Evolutionary conservation across 306 rosid species (phyloP).

Genomic region (Vachellia pachyceras): DNA sequence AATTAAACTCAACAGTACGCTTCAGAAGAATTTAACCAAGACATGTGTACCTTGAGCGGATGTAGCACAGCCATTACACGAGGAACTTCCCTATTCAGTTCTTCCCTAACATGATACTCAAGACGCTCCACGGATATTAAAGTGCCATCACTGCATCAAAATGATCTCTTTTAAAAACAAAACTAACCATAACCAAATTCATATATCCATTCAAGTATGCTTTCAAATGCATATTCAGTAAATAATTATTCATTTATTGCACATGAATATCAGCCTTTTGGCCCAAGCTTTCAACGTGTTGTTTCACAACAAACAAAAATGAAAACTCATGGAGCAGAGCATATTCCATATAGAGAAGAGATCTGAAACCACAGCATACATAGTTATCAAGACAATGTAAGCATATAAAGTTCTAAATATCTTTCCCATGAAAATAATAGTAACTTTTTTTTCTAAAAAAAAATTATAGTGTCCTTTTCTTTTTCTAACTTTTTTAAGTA

Average conservation of each 20-base stretch:
- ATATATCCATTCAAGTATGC: conserved; percentile 1
- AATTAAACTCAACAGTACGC: background rate
- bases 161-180: background rate
- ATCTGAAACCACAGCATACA: too few relatives aligned
- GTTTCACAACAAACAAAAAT: background rate
- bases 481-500: background rate
- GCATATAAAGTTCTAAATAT: background rate
- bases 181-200: background rate
- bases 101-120: conserved; percentile 94
- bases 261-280: background rate
- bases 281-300: conserved; percentile 17
- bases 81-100: conserved; percentile 75
- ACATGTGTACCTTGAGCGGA: conserved; percentile 78
- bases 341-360: background rate
- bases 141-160: conserved; percentile 79
- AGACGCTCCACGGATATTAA: conserved; percentile 86
- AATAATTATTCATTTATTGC: conserved; percentile 7
- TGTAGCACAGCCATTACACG: conserved; percentile 87
- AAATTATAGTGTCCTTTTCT: background rate
- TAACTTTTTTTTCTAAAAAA: background rate
- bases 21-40: conserved; percentile 34
- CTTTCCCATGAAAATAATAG: background rate
- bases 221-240: background rate
- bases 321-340: conserved; percentile 3
- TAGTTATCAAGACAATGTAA: background rate